These are phyloP conservation scores for Calycina herbarum DNA, from an alignment of 2,329 filamentous ascomycete species.

Conservation along the genomic window DNA sequence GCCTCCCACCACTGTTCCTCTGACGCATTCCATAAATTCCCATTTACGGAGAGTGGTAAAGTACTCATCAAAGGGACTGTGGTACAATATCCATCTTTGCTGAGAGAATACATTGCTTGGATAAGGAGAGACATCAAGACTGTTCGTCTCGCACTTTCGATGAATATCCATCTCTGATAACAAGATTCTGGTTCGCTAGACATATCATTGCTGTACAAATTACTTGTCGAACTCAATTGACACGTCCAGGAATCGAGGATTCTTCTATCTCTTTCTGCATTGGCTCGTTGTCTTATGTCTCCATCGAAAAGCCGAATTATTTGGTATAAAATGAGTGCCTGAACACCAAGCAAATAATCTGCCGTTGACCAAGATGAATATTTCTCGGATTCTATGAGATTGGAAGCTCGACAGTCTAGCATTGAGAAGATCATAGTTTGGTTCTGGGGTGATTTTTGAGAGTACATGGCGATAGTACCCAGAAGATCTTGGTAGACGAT, in stretches of 20 bases:
- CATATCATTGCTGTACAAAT: neutral
- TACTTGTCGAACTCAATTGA: neutral
- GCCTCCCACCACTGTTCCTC: neutral
- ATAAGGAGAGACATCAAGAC: conserved; percentile 27
- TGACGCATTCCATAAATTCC: conserved; percentile 14
- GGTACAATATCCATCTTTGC: conserved; percentile 22
- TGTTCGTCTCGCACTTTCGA: conserved; percentile 38
- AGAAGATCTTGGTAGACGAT: conserved; percentile 25
- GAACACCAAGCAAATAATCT: conserved; percentile 33
- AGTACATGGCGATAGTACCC: conserved; percentile 22
- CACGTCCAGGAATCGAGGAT: neutral
- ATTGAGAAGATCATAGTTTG: conserved; percentile 12
- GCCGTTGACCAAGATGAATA: conserved; percentile 19
- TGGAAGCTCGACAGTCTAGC: neutral
- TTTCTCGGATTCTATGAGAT: neutral
- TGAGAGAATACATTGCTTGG: conserved; percentile 17
- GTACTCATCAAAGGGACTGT: conserved; percentile 16
- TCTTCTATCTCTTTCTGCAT: conserved; percentile 33
- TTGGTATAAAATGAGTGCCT: conserved; percentile 38
- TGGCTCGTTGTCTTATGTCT: conserved; percentile 38
- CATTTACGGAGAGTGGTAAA: conserved; percentile 20
- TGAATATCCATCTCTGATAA: conserved; percentile 34
- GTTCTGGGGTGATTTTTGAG: conserved; percentile 19
- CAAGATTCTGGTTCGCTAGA: neutral
- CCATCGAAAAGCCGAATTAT: conserved; percentile 41